Evolutionary conservation across 2,329 filamentous ascomycete genomes (phyloP).

Genomic region (Paraphaeosphaeria sporulosa): DNA sequence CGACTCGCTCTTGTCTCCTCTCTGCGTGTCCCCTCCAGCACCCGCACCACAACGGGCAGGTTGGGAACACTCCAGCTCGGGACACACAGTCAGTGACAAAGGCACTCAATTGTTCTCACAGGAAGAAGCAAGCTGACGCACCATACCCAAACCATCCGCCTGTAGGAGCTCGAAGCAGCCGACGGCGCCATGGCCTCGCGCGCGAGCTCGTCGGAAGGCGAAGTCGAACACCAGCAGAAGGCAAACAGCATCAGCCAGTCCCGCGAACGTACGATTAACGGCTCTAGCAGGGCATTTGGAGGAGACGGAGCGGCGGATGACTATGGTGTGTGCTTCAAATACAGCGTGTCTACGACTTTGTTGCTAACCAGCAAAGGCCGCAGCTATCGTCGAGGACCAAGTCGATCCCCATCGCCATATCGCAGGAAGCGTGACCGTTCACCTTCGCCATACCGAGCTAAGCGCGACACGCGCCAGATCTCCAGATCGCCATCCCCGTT

Average conservation of each 20-base stretch:
- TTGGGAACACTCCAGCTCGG: constrained; percentile 33
- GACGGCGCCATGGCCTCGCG: constrained; percentile 33
- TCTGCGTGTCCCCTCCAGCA: constrained; percentile 36
- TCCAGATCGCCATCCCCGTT: constrained; percentile 40
- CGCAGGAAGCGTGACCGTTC: constrained; percentile 14
- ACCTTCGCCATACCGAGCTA: constrained; percentile 17
- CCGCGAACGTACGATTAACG: constrained; percentile 44
- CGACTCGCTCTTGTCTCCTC: constrained; percentile 33
- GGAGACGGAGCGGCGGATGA: constrained; percentile 37
- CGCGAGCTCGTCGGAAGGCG: constrained; percentile 41
- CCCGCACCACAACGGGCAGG: constrained; percentile 29
- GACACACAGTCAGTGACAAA: constrained; percentile 48
- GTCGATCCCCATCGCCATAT: constrained; percentile 39
- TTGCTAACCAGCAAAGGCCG: constrained; percentile 20
- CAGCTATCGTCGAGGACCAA: constrained; percentile 29
- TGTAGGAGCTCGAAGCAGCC: constrained; percentile 20
- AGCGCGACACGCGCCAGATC: constrained; percentile 10
- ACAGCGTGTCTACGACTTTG: not conserved
- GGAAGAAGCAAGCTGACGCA: constrained; percentile 44
- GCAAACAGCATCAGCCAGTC: constrained; percentile 43
- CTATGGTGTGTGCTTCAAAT: constrained; percentile 20
- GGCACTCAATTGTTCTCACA: constrained; percentile 35
- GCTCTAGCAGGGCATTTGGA: constrained; percentile 40
- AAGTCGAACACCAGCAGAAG: constrained; percentile 40
- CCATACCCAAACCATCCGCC: constrained; percentile 22